A percentile compares a stretch with the other conserved stretches of the same genome.
Evolutionary conservation across 2,329 filamentous ascomycete species (phyloP).

Genomic region (Cytospora schulzeri): DNA sequence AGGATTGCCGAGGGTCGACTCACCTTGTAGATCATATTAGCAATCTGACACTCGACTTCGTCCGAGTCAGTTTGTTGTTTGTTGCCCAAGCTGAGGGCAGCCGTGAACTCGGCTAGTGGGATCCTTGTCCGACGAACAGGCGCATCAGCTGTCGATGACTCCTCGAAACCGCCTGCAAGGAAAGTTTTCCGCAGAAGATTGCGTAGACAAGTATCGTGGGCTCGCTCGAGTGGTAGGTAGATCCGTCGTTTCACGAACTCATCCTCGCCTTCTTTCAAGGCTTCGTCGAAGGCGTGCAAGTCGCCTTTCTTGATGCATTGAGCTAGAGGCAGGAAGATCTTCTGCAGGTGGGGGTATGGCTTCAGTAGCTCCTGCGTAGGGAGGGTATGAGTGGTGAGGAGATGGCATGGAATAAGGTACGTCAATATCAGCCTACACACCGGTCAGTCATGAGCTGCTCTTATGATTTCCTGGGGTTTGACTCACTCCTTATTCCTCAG

Average conservation of each 20-base stretch:
- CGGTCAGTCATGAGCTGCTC: constrained; percentile 30
- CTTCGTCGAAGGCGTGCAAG: constrained; percentile 79
- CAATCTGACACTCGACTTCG: constrained; percentile 92
- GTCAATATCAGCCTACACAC: constrained; percentile 76
- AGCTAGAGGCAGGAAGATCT: constrained; percentile 76
- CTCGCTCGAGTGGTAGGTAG: constrained; percentile 90
- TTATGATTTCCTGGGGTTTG: constrained; percentile 6
- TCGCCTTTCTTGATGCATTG: constrained; percentile 81
- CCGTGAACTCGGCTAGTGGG: constrained; percentile 79
- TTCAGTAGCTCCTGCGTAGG: constrained; percentile 72
- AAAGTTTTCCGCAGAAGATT: constrained; percentile 94
- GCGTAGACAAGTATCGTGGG: constrained; percentile 86
- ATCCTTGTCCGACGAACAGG: constrained; percentile 74
- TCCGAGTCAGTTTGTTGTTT: constrained; percentile 75
- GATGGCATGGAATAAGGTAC: constrained; percentile 90
- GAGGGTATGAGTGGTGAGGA: constrained; percentile 84
- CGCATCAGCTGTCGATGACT: constrained; percentile 51
- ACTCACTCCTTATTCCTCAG: constrained; percentile 78
- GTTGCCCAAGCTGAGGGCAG: constrained; percentile 76
- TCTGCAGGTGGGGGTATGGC: constrained; percentile 74
- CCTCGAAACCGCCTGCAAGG: constrained; percentile 78
- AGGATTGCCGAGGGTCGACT: constrained; percentile 23
- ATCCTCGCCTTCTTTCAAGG: constrained; percentile 80
- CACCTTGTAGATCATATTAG: constrained; percentile 99
- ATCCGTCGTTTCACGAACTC: constrained; percentile 92